Evolutionary conservation across 164 flowering plant species (phyloP).

Genomic region (Magnolia officinalis): DNA sequence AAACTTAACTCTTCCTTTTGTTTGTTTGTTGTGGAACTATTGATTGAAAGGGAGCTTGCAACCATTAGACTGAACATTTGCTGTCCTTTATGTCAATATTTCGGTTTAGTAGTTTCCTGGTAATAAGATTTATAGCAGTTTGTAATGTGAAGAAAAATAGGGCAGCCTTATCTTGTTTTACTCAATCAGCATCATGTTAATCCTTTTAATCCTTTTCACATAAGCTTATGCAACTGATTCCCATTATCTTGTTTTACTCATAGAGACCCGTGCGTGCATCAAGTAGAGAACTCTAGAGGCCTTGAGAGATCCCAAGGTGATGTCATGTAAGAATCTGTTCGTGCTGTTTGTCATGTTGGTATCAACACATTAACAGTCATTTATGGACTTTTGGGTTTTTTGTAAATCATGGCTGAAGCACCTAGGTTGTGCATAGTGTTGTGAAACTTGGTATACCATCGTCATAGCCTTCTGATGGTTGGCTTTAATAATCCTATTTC

Average conservation of each 20-base stretch:
- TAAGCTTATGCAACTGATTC: conserved; percentile 1
- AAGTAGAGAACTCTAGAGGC: conserved; percentile 76
- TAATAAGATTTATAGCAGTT: neutral
- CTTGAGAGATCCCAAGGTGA: conserved; percentile 90
- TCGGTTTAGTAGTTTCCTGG: neutral
- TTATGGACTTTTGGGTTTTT: neutral
- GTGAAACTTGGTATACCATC: too few species aligned
- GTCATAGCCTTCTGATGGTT: too few species aligned
- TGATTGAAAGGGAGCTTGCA: neutral
- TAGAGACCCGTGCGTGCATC: conserved; percentile 75
- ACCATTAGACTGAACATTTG: neutral
- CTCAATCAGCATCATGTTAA: too few species aligned
- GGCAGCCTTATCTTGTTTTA: too few species aligned
- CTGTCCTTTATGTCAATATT: neutral
- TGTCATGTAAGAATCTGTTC: conserved; percentile 27
- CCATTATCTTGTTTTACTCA: conserved; percentile 8
- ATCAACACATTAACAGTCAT: neutral
- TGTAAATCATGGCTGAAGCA: neutral
- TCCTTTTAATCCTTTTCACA: neutral
- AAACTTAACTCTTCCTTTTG: too few species aligned
- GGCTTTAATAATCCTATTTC: too few species aligned
- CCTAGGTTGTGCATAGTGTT: neutral
- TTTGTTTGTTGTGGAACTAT: too few species aligned
- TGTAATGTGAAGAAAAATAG: neutral
- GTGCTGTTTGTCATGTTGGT: too few species aligned